A percentile compares a stretch with the other conserved stretches of the same genome.
Evolutionary conservation across 2,329 filamentous ascomycete genomes (phyloP).

Genomic region (Elsinoe arachidis): DNA sequence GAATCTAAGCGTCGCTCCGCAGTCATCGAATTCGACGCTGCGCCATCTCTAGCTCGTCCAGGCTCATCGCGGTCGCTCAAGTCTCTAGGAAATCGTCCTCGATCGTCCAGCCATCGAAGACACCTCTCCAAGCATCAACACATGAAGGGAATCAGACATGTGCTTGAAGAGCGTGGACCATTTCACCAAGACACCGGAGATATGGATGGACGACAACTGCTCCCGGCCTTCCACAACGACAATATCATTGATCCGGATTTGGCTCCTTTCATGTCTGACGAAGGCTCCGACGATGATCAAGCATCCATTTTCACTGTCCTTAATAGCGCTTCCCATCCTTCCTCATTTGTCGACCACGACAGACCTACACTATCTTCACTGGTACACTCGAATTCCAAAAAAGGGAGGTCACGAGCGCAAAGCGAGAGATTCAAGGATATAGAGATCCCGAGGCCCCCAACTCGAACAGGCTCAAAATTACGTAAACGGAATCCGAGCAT

Average conservation of each 20-base stretch:
- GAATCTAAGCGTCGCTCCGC: slow-evolving; percentile 77
- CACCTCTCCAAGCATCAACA: slow-evolving; percentile 84
- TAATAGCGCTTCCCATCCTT: slow-evolving; percentile 41
- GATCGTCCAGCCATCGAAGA: slow-evolving; percentile 70
- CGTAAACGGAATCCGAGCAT: slow-evolving; percentile 77
- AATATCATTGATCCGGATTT: slow-evolving; percentile 97
- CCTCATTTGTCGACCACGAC: slow-evolving; percentile 59
- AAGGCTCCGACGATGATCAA: slow-evolving; percentile 79
- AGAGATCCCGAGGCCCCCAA: not conserved
- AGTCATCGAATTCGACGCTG: slow-evolving; percentile 79
- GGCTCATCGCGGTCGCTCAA: slow-evolving; percentile 84
- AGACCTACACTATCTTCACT: slow-evolving; percentile 64
- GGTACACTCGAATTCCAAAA: slow-evolving; percentile 59
- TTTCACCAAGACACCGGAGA: slow-evolving; percentile 66
- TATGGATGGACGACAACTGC: slow-evolving; percentile 48
- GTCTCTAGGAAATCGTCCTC: slow-evolving; percentile 60
- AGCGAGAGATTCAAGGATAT: slow-evolving; percentile 11
- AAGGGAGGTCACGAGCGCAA: slow-evolving; percentile 56
- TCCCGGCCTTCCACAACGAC: slow-evolving; percentile 94
- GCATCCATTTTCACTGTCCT: slow-evolving; percentile 73
- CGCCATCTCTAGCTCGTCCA: slow-evolving; percentile 72
- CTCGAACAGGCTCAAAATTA: slow-evolving; percentile 26
- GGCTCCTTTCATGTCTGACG: slow-evolving; percentile 90
- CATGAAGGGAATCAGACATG: slow-evolving; percentile 63
- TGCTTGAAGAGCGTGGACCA: slow-evolving; percentile 72